Evolutionary conservation across 495 filamentous ascomycete species (phyloP), one percentile per base, ranked within the genome.

Genomic region (Mytilinidion resinicola): DNA sequence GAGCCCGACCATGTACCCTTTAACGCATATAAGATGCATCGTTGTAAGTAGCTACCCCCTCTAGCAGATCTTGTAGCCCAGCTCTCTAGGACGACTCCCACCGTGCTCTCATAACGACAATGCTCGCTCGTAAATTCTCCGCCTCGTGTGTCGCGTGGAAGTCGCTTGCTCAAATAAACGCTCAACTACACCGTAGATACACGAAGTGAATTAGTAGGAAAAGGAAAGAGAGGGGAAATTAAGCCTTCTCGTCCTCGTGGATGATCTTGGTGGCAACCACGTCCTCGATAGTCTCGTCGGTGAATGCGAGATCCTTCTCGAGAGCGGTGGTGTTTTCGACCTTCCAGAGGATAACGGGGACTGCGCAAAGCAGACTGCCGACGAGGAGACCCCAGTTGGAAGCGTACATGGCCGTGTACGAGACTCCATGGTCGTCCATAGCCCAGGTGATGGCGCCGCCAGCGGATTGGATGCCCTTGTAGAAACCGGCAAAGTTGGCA

Each of bases 391-490:
- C 87, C 85, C 87, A 91, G 76, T 85, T 80, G 20, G 76, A 77
- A 19, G 73, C 77, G 60, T 72, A 72, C 51, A 69, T 51, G 64
- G 70, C 71, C 73, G 85, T 82, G 70, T 80, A 95, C 1, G 85
- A 73, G 37, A 78, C 79, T 21, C 80, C 74, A 14, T 79, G 56
- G 17, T 81, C 82, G 59, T 96, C 91, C 12, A 71, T 25, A 53
- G 85, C 79, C 88, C 87, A 96, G 67, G 87, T 88, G 48, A 92
- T 81, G n/a, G 90, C 91, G 7, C 85, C 83, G 59, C 90, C 92
- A n/a, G 89, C 90, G 33, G 89, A 93, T 73, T 96, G 92, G 64
- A 97, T 88, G n/a, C 89, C 89, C 69, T 96, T 96, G 80, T 96
- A 96, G 78, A 92, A 96, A 53, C 92, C 92, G 35, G 90, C 84